A percentile compares a stretch with the other conserved stretches of the same genome.
Evolutionary conservation across 1,284 basidiomycete genomes (phyloP).

Genomic region (Malassezia equina): DNA sequence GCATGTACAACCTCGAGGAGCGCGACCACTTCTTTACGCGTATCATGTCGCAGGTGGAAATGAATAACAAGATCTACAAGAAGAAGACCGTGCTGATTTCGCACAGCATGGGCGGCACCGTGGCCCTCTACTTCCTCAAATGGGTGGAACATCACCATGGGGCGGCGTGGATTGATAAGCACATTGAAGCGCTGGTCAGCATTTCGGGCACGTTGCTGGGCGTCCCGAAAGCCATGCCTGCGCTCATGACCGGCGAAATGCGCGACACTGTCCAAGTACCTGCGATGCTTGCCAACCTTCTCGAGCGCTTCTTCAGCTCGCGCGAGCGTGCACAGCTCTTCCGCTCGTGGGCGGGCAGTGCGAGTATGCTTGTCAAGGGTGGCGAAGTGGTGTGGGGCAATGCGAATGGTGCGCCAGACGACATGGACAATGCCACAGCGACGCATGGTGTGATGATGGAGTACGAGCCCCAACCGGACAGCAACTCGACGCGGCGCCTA

Average conservation of each 20-base stretch:
- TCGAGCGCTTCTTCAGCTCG: conserved; percentile 64
- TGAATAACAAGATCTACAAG: conserved; percentile 62
- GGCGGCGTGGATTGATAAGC: conserved; percentile 77
- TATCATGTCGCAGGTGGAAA: conserved; percentile 74
- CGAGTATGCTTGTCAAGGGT: conserved; percentile 60
- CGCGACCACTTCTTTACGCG: conserved; percentile 86
- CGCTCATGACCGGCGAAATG: conserved; percentile 89
- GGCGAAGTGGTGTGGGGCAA: conserved; percentile 86
- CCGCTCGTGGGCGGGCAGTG: conserved; percentile 86
- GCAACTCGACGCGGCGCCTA: conserved; percentile 49
- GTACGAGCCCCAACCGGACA: conserved; percentile 4
- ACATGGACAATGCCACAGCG: conserved; percentile 22
- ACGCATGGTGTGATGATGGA: conserved; percentile 60
- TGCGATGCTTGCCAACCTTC: conserved; percentile 66
- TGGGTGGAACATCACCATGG: conserved; percentile 88
- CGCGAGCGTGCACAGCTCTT: conserved; percentile 82
- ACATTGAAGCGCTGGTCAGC: conserved; percentile 51
- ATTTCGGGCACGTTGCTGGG: conserved; percentile 77
- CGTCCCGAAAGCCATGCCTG: conserved; percentile 80
- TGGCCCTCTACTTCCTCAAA: conserved; percentile 53
- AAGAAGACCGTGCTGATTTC: conserved; percentile 78
- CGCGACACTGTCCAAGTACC: conserved; percentile 77
- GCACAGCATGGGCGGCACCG: conserved; percentile 55
- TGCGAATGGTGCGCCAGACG: conserved; percentile 44
- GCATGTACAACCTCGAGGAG: conserved; percentile 78